These are phyloP conservation scores for Cyberlindnera maritima DNA, from an alignment of 805 yeast species.

Conservation along the genomic window DNA sequence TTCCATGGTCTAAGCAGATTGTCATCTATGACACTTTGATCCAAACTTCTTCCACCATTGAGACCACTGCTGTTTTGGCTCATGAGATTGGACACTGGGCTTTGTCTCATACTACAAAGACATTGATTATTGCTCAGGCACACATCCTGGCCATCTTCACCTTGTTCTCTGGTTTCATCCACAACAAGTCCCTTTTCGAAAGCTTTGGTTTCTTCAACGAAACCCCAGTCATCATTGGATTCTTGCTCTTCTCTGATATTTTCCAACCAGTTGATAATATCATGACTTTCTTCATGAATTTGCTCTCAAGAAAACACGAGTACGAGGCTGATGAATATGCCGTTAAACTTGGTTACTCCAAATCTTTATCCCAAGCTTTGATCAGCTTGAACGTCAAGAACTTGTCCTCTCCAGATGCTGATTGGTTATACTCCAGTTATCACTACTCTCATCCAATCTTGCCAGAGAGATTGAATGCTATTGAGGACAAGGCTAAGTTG, in stretches of 20 bases:
- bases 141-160: slow-evolving; percentile 66
- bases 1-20: slow-evolving; percentile 96
- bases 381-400: slow-evolving; percentile 77
- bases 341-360: slow-evolving; percentile 65
- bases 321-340: slow-evolving; percentile 93
- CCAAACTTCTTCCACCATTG: slow-evolving; percentile 68
- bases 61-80: slow-evolving; percentile 93
- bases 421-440: slow-evolving; percentile 84
- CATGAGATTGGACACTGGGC: slow-evolving; percentile 99
- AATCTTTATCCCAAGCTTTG: slow-evolving; percentile 66
- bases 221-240: slow-evolving; percentile 78
- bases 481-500: slow-evolving; percentile 38
- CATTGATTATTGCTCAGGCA: slow-evolving; percentile 61
- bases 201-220: slow-evolving; percentile 71
- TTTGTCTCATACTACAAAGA: slow-evolving; percentile 78
- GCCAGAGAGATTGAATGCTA: slow-evolving; percentile 81
- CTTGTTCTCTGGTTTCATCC: slow-evolving; percentile 74
- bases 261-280: slow-evolving; percentile 74
- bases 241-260: slow-evolving; percentile 73
- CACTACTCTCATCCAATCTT: slow-evolving; percentile 90
- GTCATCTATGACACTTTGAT: slow-evolving; percentile 91
- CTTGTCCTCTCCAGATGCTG: slow-evolving; percentile 83
- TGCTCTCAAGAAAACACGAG: slow-evolving; percentile 81
- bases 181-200: slow-evolving; percentile 71
- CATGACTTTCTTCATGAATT: slow-evolving; percentile 62